Evolutionary conservation across 345 rosid genomes (phyloP), one percentile per base, ranked within the genome.

Genomic region (Acer campestre): DNA sequence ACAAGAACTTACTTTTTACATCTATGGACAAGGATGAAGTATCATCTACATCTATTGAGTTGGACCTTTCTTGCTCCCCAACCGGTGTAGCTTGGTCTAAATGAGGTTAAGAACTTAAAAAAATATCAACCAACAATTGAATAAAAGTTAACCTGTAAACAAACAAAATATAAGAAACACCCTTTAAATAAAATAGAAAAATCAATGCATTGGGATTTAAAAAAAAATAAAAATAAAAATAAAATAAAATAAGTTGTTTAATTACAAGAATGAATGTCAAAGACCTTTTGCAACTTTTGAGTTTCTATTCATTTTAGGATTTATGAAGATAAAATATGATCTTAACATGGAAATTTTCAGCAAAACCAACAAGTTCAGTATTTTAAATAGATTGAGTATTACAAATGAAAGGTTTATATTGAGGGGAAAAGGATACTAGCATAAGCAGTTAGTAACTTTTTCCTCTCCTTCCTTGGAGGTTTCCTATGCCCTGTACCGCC

Each of bases 401-500:
- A 10, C 16, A 65, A 49, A 16, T 3, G 13, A 40, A 46, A 48
- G 17, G 27, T 5, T 27, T 10, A 29, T 27, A 29, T 17, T 14
- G 58, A 55, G 55, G 42, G 70, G 25, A 18, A 58, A 66, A 82
- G 89, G 90, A 89, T 91, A 89, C 91, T 85, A 66, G 80, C 67
- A 78, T 61, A 71, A 75, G 87, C 75, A 73, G 82, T 76, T 53
- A 83, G 61, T 49, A 76, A 75, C 84, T 85, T 89, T 80, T 82
- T 89, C 86, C 82, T 88, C 81, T 87, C 89, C 85, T 87, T 90
- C 80, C 85, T 84, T 42, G 84, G 88, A 76, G 88, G 90, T 77
- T 86, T 88, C 80, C 85, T 82, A 62, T 59, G 80, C 73, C 85
- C 82, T 44, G 69, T 66, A 70, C 80, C 73, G 71, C 86, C 84